Conservation (phyloP, 2,329 filamentous ascomycete genomes). For the Paecilomyces dactylethromorphus region DNA sequence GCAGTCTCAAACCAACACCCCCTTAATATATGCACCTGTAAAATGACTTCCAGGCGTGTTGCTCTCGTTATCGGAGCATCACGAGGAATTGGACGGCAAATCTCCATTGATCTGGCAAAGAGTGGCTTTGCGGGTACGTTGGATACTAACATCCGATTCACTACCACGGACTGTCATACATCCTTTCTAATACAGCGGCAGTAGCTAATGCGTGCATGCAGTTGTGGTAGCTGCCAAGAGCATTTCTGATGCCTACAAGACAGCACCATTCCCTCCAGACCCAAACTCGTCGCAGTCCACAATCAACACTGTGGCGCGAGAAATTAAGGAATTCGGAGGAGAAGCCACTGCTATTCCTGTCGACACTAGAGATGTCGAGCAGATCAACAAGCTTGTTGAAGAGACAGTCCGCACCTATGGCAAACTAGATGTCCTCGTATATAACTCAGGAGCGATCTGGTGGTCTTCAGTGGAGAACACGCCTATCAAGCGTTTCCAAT, state of each 20-base stretch:
- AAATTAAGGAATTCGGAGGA: conserved; percentile 61
- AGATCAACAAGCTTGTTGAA: conserved; percentile 55
- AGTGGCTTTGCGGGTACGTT: conserved; percentile 62
- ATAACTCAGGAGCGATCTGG: conserved; percentile 83
- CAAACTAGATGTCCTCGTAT: conserved; percentile 67
- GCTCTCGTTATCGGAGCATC: conserved; percentile 71
- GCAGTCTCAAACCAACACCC: background rate
- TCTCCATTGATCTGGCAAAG: conserved; percentile 69
- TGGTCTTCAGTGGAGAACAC: conserved; percentile 70
- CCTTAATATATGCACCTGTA: background rate
- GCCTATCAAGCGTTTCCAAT: conserved; percentile 66
- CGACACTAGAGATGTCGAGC: conserved; percentile 60
- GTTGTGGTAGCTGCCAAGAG: conserved; percentile 75
- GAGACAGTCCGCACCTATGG: conserved; percentile 54
- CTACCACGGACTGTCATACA: background rate
- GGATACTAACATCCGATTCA: no score
- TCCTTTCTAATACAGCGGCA: background rate
- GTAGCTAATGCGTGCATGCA: conserved; percentile 22
- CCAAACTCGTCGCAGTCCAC: conserved; percentile 70
- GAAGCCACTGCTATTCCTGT: conserved; percentile 60
- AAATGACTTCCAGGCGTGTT: conserved; percentile 37
- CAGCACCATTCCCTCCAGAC: conserved; percentile 61
- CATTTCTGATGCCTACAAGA: conserved; percentile 54
- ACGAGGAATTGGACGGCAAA: conserved; percentile 71
- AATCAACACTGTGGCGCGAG: conserved; percentile 70